Evolutionary conservation across 2,329 filamentous ascomycete genomes (phyloP).

Genomic region (Cadophora malorum): DNA sequence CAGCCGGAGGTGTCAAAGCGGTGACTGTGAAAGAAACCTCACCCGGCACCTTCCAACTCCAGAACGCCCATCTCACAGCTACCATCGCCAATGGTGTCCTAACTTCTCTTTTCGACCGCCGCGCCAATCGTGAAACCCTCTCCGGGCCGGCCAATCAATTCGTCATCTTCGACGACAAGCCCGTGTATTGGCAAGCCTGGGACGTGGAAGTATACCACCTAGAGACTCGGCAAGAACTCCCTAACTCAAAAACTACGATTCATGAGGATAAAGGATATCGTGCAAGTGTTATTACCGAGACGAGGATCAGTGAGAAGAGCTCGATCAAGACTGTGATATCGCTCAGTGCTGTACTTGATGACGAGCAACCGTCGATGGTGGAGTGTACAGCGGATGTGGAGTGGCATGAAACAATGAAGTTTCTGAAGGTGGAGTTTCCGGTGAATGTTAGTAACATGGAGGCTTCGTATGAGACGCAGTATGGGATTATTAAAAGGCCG

Average conservation of each 20-base stretch:
- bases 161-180: constrained; percentile 96
- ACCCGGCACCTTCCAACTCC: constrained; percentile 74
- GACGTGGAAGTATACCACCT: constrained; percentile 97
- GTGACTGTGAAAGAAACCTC: constrained; percentile 59
- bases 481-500: constrained; percentile 83
- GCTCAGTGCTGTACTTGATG: constrained; percentile 71
- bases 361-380: constrained; percentile 67
- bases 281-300: constrained; percentile 83
- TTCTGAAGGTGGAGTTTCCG: constrained; percentile 98
- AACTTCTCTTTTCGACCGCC: constrained; percentile 80
- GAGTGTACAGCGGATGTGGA: constrained; percentile 90
- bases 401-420: constrained; percentile 97
- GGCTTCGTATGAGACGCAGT: constrained; percentile 94
- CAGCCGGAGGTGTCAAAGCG: constrained; percentile 49
- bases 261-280: constrained; percentile 74
- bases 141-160: constrained; percentile 86
- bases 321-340: constrained; percentile 87
- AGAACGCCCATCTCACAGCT: constrained; percentile 80
- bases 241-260: constrained; percentile 71
- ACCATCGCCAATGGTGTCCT: constrained; percentile 78
- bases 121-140: constrained; percentile 77
- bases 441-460: constrained; percentile 90
- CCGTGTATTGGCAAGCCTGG: constrained; percentile 97
- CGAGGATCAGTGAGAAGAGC: constrained; percentile 85
- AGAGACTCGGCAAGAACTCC: constrained; percentile 80